Evolutionary conservation across 306 rosid genomes (phyloP).

Genomic region (Trifolium pratense): DNA sequence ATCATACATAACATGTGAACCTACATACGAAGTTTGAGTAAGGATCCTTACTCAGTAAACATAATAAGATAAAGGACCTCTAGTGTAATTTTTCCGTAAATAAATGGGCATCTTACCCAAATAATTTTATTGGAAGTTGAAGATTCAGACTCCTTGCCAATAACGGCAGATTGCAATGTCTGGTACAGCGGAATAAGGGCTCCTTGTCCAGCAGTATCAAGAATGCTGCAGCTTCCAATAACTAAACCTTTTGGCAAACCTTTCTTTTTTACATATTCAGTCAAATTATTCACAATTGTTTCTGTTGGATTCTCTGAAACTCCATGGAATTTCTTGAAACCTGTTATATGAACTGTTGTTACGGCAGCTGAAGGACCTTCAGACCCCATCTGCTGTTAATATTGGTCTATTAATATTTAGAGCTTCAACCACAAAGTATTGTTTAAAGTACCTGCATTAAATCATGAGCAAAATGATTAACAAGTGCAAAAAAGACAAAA

Average conservation of each 20-base stretch:
- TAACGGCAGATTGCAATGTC: constrained; percentile 70
- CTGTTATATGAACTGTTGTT: constrained; percentile 80
- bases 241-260: constrained; percentile 81
- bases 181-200: constrained; percentile 59
- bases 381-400: constrained; percentile 76
- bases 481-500: constrained; percentile 7
- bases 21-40: constrained; percentile 13
- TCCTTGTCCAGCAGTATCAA: constrained; percentile 95
- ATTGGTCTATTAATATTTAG: constrained; percentile 38
- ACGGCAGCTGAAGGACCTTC: constrained; percentile 82
- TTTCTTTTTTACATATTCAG: constrained; percentile 68
- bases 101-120: constrained; percentile 82
- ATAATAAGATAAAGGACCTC: too few species aligned
- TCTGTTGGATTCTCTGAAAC: constrained; percentile 96
- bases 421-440: constrained; percentile 48
- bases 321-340: constrained; percentile 97
- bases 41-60: neutral
- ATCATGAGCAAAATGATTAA: constrained; percentile 31
- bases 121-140: constrained; percentile 61
- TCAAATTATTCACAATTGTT: constrained; percentile 65
- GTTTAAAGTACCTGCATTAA: constrained; percentile 55
- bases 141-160: constrained; percentile 58
- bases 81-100: too few species aligned
- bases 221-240: constrained; percentile 84
- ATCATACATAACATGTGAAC: constrained; percentile 17